Base-by-base conservation (phyloP, 2,329 filamentous ascomycete species). In the Moelleriella libera region DNA sequence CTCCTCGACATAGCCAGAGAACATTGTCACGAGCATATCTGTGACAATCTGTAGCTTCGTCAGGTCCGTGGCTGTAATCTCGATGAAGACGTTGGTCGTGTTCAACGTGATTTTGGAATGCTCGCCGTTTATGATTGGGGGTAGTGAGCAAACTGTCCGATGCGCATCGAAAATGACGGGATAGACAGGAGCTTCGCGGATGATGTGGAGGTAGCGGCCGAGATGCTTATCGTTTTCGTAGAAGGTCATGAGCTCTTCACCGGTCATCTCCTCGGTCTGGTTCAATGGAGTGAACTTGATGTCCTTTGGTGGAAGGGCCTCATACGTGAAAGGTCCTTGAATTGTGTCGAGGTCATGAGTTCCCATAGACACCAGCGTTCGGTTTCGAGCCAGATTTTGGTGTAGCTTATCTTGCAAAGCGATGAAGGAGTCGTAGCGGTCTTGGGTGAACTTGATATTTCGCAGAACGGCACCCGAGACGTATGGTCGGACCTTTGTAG, bases 11-110 rank as follows among this genome's bases (percentile, higher is more conserved):
- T 97, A 95, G 60, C 82, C 77, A 43, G 86, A 94, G 75, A 98
- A 98, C 90, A 98, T 98, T 59, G 90, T 80, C 41, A 95, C 86
- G 64, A 98, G 83, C 61, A 96, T 95, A 64, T 94, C 88, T 68
- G 85, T 87, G 51, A 96, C 90, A 54, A 98, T 87, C 57, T 96
- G 89, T 43, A 97, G 77, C 71, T 98, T 98, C 30, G 94, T 98
- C 62, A 85, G 82, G 63, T 98, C 92, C 41, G 88, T 90, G 41
- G 89, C 94, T 6, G 92, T 98, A 58, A 95, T 88, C 67, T 98
- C 92, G 63, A 98, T 94, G 67, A 98, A 86, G 60, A 98, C 80
- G 60, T 98, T 96, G 61, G 78, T 90, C 49, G 89, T 97, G 62
- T 94, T 71, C 43, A 94, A 70, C 6, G 82, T 88, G 63, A 98